Evolutionary conservation across 495 filamentous ascomycete genomes (phyloP).

Genomic region (Aspergillus funiculosus): DNA sequence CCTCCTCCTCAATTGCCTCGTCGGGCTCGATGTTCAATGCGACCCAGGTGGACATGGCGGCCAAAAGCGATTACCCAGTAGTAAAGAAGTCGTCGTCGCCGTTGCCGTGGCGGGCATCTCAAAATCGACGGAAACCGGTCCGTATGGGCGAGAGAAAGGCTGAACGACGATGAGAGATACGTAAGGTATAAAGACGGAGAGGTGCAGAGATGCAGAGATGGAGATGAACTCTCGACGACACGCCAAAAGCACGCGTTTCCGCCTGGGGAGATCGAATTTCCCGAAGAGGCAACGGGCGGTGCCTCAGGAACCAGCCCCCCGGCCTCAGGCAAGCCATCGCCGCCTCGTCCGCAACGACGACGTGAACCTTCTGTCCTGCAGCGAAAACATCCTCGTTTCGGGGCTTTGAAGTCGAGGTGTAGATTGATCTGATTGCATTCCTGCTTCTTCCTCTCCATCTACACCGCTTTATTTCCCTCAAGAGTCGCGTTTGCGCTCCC

Average conservation of each 20-base stretch:
- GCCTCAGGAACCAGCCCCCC: conserved; percentile 26
- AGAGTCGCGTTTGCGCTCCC: conserved; percentile 17
- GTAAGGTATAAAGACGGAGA: too few species aligned
- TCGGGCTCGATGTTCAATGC: conserved; percentile 92
- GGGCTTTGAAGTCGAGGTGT: conserved; percentile 3
- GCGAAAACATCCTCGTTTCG: background rate
- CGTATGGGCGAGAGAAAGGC: background rate
- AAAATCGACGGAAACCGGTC: background rate
- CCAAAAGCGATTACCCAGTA: conserved; percentile 9
- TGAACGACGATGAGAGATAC: background rate
- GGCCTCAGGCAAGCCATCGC: conserved; percentile 15
- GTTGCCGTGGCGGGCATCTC: conserved; percentile 20
- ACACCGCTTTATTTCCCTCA: background rate
- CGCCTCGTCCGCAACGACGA: conserved; percentile 18
- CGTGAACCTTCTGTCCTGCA: conserved; percentile 1
- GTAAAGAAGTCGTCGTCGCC: background rate
- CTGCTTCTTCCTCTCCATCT: conserved; percentile 8
- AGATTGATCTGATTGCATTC: background rate
- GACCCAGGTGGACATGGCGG: conserved; percentile 54
- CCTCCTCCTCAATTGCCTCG: conserved; percentile 79
- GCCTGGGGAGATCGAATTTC: conserved; percentile 13
- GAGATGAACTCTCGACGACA: too few species aligned
- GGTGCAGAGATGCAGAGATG: too few species aligned
- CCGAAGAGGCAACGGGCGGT: conserved; percentile 27
- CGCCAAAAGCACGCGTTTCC: conserved; percentile 31